Evolutionary conservation across 352 stramenopile species (phyloP), one percentile per base, ranked within the genome.

Genomic region (Pythium graminicola): DNA sequence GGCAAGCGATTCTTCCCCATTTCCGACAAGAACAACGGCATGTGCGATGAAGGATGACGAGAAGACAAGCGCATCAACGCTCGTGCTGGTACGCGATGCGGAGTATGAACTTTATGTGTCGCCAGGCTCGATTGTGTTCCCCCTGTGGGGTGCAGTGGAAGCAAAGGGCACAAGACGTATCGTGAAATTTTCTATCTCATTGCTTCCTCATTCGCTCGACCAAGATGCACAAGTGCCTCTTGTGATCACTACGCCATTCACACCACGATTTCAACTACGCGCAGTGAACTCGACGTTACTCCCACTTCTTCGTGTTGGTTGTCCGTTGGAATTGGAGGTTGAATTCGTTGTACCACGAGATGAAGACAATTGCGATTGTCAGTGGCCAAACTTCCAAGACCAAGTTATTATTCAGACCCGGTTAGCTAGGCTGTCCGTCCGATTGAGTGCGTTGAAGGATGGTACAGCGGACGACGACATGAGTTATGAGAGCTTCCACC

Each of bases 341-440:
- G 58, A 67, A 52, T 89, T 86, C 50, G 29, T 55, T 4, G 60
- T 48, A 4, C 78, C 78, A 0, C 29, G 38, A 5, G 46, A 57
- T 2, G 49, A 27, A 10, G 65, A 81, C 28, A 78, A 73, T n/a
- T 16, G 13, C 17, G 77, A 86, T 50, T 80, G 57, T 38, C 62
- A 42, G 3, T 81, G 63, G 62, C 61, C 82, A 26, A 74, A 89
- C 24, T 89, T 89, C 45, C 77, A 84, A 40, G 77, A 89, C 51
- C 73, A 82, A 40, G 35, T 89, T 19, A 64, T 76, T 23, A 62
- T 89, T 22, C 73, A 89, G 49, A 81, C 67, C 1, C 69, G 65
- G n/a, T 54, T 86, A 3, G 65, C 71, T 14, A 72, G 64, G n/a
- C 58, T 89, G 17, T 56, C 65, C 6, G 41, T 89, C 10, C 53